Percentiles rank a stretch among this genome's conserved stretches.
Conservation (phyloP, 169 alveolate genomes). For the Plasmodium chabaudi region DNA sequence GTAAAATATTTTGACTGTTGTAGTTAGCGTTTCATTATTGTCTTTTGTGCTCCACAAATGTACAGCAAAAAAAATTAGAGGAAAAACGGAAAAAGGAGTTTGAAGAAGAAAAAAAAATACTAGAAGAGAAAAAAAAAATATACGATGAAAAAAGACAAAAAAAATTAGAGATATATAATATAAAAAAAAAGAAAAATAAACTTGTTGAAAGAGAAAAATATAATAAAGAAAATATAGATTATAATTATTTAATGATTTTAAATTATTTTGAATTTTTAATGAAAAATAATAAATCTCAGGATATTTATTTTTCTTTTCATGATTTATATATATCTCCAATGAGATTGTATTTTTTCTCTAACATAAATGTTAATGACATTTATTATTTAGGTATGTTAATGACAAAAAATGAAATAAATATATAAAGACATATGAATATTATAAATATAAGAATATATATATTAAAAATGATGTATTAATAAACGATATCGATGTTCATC, state of each 20-base stretch:
- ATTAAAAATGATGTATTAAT: background rate
- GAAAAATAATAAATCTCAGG: conserved; percentile 34
- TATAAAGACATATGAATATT: background rate
- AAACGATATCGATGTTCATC: background rate
- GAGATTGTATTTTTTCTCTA: conserved; percentile 70
- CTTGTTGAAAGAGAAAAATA: conserved; percentile 66
- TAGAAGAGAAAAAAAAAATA: conserved; percentile 63
- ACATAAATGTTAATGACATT: conserved; percentile 54
- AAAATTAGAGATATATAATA: conserved; percentile 60
- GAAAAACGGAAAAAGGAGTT: conserved; percentile 62
- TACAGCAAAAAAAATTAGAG: conserved; percentile 53
- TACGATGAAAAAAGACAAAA: conserved; percentile 73
- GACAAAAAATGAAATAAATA: background rate
- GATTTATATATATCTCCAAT: conserved; percentile 72
- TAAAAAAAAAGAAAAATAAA: conserved; percentile 70
- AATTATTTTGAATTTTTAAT: conserved; percentile 64
- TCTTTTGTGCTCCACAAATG: background rate
- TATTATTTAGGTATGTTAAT: conserved; percentile 59
- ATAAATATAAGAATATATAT: background rate
- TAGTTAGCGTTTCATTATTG: background rate
- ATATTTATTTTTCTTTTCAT: conserved; percentile 71
- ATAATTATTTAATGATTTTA: conserved; percentile 50
- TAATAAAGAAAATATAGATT: conserved; percentile 61
- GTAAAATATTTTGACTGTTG: background rate
- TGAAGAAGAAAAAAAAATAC: conserved; percentile 50